Evolutionary conservation across 2,329 filamentous ascomycete genomes (phyloP).

Genomic region (Exophiala dermatitidis): DNA sequence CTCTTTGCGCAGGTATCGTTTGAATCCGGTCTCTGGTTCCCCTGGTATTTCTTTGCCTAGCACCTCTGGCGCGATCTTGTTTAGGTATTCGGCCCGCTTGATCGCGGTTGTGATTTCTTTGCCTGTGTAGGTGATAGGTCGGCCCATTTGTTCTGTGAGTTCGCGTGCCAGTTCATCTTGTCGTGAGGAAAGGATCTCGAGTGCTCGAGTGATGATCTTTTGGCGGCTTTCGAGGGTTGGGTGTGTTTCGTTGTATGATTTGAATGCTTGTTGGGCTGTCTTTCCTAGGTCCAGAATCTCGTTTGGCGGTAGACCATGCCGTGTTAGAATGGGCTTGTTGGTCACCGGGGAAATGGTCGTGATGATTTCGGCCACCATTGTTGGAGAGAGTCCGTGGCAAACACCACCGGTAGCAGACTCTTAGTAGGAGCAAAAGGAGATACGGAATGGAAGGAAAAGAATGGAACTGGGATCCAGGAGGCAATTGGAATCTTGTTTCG

Average conservation of each 20-base stretch:
- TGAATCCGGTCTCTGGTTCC: constrained; percentile 79
- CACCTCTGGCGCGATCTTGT: constrained; percentile 72
- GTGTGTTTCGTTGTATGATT: constrained; percentile 67
- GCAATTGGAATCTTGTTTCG: not conserved
- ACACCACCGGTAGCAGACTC: not conserved
- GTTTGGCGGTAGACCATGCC: constrained; percentile 62
- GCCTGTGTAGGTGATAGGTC: constrained; percentile 78
- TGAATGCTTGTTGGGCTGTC: constrained; percentile 66
- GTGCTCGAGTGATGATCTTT: constrained; percentile 70
- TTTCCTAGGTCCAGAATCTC: constrained; percentile 67
- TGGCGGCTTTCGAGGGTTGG: constrained; percentile 70
- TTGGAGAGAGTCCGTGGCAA: not conserved
- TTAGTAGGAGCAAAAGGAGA: not conserved
- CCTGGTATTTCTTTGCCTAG: constrained; percentile 69
- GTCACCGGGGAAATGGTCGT: constrained; percentile 85
- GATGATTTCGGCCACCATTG: constrained; percentile 50
- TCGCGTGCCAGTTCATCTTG: constrained; percentile 77
- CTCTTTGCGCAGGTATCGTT: constrained; percentile 79
- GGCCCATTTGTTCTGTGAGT: constrained; percentile 89
- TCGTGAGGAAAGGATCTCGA: constrained; percentile 61
- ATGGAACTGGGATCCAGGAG: not conserved
- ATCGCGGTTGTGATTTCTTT: constrained; percentile 81
- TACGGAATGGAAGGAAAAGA: not conserved
- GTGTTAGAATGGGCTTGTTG: constrained; percentile 73
- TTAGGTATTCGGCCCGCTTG: constrained; percentile 74